Evolutionary conservation across 2,329 filamentous ascomycete species (phyloP).

Genomic region (Juglanconis sp.): DNA sequence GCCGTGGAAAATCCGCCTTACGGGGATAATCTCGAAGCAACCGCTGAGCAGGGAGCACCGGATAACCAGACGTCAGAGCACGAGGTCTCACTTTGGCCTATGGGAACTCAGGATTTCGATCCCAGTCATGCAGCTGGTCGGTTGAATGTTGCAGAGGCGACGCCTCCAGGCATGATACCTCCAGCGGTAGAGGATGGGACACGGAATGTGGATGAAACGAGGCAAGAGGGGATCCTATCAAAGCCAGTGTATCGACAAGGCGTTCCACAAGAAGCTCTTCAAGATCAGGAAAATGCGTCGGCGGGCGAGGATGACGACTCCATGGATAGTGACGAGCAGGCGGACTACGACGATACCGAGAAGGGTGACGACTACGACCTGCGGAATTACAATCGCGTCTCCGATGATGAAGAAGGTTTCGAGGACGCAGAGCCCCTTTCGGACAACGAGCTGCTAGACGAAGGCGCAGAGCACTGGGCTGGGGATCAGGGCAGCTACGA

Average conservation of each 20-base stretch:
- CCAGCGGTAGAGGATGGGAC: constrained; percentile 17
- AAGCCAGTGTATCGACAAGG: constrained; percentile 15
- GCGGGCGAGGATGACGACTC: constrained; percentile 23
- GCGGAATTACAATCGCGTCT: constrained; percentile 27
- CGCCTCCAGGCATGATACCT: constrained; percentile 15
- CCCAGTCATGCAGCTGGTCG: constrained; percentile 7
- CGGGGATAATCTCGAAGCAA: constrained; percentile 24
- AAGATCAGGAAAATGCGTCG: constrained; percentile 9
- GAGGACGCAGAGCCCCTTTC: constrained; percentile 16
- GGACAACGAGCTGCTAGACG: constrained; percentile 19
- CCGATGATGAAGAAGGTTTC: constrained; percentile 26
- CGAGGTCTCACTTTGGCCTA: constrained; percentile 14
- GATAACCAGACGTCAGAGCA: constrained; percentile 13
- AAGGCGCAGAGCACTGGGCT: constrained; percentile 19
- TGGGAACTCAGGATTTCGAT: constrained; percentile 10
- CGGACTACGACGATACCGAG: constrained; percentile 27
- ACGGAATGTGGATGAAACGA: constrained; percentile 15
- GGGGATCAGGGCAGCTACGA: constrained; percentile 18
- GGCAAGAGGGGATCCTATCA: constrained; percentile 10
- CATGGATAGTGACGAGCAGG: constrained; percentile 23
- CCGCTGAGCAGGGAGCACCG: neutral
- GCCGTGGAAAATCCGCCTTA: constrained; percentile 27
- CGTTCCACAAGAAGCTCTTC: constrained; percentile 9
- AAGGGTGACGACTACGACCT: constrained; percentile 30
- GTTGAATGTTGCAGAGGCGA: constrained; percentile 4